Evolutionary conservation across 805 yeast species (phyloP).

Genomic region (Candida broadrunensis): DNA sequence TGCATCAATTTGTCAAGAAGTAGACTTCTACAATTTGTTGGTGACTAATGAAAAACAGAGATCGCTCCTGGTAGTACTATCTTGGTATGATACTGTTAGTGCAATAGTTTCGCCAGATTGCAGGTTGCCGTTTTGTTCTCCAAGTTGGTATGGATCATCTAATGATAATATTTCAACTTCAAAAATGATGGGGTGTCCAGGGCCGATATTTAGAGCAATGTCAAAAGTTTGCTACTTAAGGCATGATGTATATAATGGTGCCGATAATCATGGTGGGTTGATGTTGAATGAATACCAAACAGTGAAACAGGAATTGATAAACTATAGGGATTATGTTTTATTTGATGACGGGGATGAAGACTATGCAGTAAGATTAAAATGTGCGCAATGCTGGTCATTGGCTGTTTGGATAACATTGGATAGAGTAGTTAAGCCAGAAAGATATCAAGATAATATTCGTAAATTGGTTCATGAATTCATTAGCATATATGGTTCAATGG

Average conservation of each 20-base stretch:
- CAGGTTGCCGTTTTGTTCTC: conserved; percentile 50
- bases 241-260: conserved; percentile 15
- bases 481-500: conserved; percentile 43
- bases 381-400: conserved; percentile 59
- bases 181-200: conserved; percentile 60
- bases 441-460: conserved; percentile 22
- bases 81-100: conserved; percentile 60
- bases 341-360: conserved; percentile 18
- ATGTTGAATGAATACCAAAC: conserved; percentile 22
- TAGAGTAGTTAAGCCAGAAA: conserved; percentile 23
- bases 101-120: conserved; percentile 58
- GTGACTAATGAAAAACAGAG: conserved; percentile 47
- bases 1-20: conserved; percentile 47
- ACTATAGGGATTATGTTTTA: conserved; percentile 46
- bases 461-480: conserved; percentile 45
- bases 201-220: conserved; percentile 49
- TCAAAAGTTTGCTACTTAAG: conserved; percentile 41
- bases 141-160: conserved; percentile 50
- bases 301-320: conserved; percentile 32
- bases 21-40: conserved; percentile 36
- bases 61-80: conserved; percentile 47
- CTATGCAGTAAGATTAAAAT: conserved; percentile 41
- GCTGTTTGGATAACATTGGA: conserved; percentile 28
- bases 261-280: conserved; percentile 1
- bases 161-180: conserved; percentile 45